Conservation (phyloP, 2,329 filamentous ascomycete genomes). For the Calonectria crousiana region DNA sequence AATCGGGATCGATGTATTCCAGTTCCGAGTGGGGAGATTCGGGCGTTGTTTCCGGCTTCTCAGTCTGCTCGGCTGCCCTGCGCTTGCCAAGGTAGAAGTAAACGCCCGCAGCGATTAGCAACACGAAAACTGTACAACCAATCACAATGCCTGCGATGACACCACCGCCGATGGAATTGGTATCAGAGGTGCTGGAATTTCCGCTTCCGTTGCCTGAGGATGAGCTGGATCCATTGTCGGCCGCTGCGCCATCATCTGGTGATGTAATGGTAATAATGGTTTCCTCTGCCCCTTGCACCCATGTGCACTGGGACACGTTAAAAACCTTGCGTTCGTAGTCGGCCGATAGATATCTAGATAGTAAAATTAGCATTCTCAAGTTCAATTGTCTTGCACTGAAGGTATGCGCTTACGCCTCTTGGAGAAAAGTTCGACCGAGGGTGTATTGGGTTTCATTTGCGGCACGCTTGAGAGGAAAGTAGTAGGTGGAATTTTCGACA, state of each 20-base stretch:
- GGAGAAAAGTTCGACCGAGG: conserved; percentile 28
- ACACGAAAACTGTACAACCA: neutral
- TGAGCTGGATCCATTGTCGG: neutral
- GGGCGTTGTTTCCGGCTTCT: neutral
- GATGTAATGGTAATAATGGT: conserved; percentile 8
- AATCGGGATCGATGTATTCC: neutral
- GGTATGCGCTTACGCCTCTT: conserved; percentile 21
- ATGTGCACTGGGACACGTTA: conserved; percentile 13
- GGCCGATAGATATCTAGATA: conserved; percentile 19
- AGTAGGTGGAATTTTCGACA: conserved; percentile 20
- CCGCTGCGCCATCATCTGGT: neutral
- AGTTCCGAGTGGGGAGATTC: neutral
- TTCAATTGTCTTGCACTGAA: neutral
- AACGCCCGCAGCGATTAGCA: neutral
- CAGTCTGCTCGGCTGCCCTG: neutral
- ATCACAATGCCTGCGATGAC: neutral
- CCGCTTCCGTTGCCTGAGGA: neutral
- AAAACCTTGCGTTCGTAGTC: conserved; percentile 34
- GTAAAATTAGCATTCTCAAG: neutral
- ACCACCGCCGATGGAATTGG: neutral
- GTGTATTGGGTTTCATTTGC: conserved; percentile 32
- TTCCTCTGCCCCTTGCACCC: neutral
- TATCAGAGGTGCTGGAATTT: neutral
- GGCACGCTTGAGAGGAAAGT: conserved; percentile 30
- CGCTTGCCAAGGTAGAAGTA: neutral